phyloP scores from a whole-genome alignment of 805 yeast genomes.

The Suhomyces faveliae region DNA sequence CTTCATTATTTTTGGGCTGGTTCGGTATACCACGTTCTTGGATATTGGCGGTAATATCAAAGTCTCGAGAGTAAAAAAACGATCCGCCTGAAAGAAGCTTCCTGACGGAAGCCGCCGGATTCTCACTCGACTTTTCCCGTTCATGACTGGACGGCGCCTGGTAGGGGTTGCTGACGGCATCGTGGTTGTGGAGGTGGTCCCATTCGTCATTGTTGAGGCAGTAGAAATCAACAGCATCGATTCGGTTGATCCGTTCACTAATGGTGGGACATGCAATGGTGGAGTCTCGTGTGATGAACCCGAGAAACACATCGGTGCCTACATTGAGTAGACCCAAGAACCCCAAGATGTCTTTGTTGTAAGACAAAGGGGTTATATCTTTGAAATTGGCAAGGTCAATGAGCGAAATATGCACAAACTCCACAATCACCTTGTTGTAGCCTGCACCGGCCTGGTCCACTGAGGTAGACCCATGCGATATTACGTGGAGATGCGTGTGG shows the following conservation, averaged over 20 bases:
- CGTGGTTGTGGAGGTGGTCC: constrained; percentile 35
- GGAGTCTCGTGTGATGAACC: constrained; percentile 53
- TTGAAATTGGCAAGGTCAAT: constrained; percentile 40
- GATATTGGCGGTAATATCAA: constrained; percentile 44
- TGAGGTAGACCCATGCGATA: constrained; percentile 16
- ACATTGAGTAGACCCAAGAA: constrained; percentile 60
- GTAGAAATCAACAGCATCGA: constrained; percentile 62
- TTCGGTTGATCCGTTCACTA: constrained; percentile 50
- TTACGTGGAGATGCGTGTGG: constrained; percentile 21
- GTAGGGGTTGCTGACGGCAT: not conserved
- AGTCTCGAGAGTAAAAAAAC: constrained; percentile 48
- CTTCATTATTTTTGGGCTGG: not conserved
- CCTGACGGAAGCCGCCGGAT: constrained; percentile 46
- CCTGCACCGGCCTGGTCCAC: constrained; percentile 7
- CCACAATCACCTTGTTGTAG: constrained; percentile 44
- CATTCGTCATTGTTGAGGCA: constrained; percentile 58
- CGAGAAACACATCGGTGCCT: constrained; percentile 54
- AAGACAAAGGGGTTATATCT: constrained; percentile 39
- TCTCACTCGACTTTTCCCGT: constrained; percentile 22
- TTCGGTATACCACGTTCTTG: constrained; percentile 42
- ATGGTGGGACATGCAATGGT: constrained; percentile 62
- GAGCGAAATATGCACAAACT: constrained; percentile 45
- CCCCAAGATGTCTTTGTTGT: constrained; percentile 43
- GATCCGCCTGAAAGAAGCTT: constrained; percentile 46
- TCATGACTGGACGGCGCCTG: not conserved